Evolutionary conservation across 495 filamentous ascomycete genomes (phyloP).

Genomic region (Annulohypoxylon maeteangense): DNA sequence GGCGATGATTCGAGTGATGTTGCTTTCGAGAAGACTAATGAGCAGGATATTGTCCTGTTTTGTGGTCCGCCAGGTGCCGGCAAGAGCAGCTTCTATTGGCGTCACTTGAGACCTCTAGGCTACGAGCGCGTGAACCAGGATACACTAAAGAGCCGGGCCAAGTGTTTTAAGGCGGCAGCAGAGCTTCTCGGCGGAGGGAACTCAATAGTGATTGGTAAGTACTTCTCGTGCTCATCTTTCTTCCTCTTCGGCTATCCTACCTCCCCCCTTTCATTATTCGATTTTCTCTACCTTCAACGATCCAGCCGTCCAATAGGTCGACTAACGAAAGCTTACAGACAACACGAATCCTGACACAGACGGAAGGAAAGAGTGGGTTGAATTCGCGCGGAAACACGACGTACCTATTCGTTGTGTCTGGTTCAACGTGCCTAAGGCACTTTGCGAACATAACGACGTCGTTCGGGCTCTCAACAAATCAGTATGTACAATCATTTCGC

Average conservation of each 20-base stretch:
- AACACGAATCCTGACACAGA: conserved; percentile 90
- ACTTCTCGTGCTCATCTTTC: conserved; percentile 1
- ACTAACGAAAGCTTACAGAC: conserved; percentile 61
- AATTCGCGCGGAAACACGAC: conserved; percentile 72
- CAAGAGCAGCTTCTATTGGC: conserved; percentile 91
- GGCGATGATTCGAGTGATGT: conserved; percentile 17
- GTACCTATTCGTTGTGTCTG: conserved; percentile 87
- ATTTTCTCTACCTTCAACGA: not conserved
- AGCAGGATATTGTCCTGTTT: conserved; percentile 82
- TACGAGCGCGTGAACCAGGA: conserved; percentile 94
- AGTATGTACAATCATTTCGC: conserved; percentile 48
- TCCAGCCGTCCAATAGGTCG: conserved; percentile 1
- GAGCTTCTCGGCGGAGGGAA: conserved; percentile 70
- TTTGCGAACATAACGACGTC: conserved; percentile 91
- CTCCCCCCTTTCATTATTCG: not conserved
- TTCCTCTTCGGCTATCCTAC: not conserved
- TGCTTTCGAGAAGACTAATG: conserved; percentile 69
- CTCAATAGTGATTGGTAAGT: conserved; percentile 79
- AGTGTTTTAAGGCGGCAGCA: conserved; percentile 82
- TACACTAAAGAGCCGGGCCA: conserved; percentile 77
- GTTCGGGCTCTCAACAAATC: conserved; percentile 77
- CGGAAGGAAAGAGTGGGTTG: conserved; percentile 77
- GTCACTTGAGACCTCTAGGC: conserved; percentile 76
- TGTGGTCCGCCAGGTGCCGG: conserved; percentile 89
- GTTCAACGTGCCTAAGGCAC: conserved; percentile 74